Base-by-base conservation (phyloP, 441 rosid species). In the Adansonia rubrostipa region DNA sequence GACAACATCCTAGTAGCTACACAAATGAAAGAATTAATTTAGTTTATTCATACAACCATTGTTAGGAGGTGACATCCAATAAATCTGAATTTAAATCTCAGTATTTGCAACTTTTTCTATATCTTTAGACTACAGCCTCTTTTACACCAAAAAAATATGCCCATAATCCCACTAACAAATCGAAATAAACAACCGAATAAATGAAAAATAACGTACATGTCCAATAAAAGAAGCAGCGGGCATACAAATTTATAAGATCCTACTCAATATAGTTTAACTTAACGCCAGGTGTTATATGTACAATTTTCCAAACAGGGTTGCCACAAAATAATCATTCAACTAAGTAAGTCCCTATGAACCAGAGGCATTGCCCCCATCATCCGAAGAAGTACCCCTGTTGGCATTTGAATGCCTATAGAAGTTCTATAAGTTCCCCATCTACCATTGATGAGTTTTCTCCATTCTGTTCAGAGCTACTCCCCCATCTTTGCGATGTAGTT, bases 311-410 rank as follows among this genome's bases (percentile, higher is more conserved):
- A 54, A 66, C 44, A 74, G 15, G 19, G 74, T n/a, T 69, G 15
- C 65, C 54, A 61, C 1, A 76, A 42, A 14, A 72, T 56, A 5
- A 72, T 24, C 19, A 73, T 57, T 84, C 84, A 89, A 74, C 80
- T 81, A 75, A 83, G 86, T 33, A 78, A 78, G 87, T 88, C 91
- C 91, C n/a, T 86, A 88, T 1, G 66, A 84, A 81, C 87, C 73
- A 63, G 84, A 69, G 69, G 85, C 78, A 58, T 74, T 83, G 15
- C 75, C 80, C 4, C 72, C 83, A 36, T 84, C 85, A n/a, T 83
- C 85, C 14, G 87, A 83, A 76, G 88, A 80, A 57, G 36, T 86
- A 42, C 80, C 82, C 22, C 86, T 81, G 61, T 82, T 81, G 74
- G 84, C 84, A 51, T 83, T 36, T 81, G 82, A 89, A 86, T 42